Evolutionary conservation across 129 eudicot genomes (phyloP), one percentile per base, ranked within the genome.

Genomic region (Flaveria brownii): DNA sequence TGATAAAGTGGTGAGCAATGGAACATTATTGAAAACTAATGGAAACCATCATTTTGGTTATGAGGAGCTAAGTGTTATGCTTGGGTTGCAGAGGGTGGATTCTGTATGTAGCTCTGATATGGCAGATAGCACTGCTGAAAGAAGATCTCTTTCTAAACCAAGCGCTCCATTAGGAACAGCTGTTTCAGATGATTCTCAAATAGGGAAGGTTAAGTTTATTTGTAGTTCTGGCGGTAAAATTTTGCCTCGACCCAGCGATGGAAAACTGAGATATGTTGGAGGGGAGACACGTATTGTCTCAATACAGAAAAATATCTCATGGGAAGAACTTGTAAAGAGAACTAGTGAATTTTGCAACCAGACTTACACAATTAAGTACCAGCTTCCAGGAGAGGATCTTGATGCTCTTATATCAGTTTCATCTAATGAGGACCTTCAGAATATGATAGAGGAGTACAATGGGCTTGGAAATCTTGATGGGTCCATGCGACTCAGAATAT

Each of bases 151-250:
- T 80, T 42, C 81, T 15, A 60, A 75, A 41, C 76, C 79, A 25
- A 84, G 54, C 56, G 83, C 80, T 82, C 75, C 85, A 28, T 28
- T 62, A 36, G 86, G 30, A 14, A 79, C 87, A 12, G 84, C 78
- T 30, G 69, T 72, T 74, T 71, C 71, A 4, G 88, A 82, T 55
- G 77, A 73, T 70, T 69, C 84, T 6, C 85, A 71, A 20, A 42
- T 81, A 0, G 88, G 79, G 33, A 86, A 85, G 72, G 82, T 92
- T 65, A 92, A 89, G 73, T 84, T 92, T 70, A 85, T 92, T 9
- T 92, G 96, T 77, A 89, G 97, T 77, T 92, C 84, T 75, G 96
- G 97, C 25, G 97, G 97, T 54, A 89, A 76, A 86, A 86, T 92
- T 22, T 75, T 89, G 59, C 86, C 97, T 17, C 81, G 97, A 71